Conservation (phyloP, 495 filamentous ascomycete genomes). For the Penicillium samsonianum region DNA sequence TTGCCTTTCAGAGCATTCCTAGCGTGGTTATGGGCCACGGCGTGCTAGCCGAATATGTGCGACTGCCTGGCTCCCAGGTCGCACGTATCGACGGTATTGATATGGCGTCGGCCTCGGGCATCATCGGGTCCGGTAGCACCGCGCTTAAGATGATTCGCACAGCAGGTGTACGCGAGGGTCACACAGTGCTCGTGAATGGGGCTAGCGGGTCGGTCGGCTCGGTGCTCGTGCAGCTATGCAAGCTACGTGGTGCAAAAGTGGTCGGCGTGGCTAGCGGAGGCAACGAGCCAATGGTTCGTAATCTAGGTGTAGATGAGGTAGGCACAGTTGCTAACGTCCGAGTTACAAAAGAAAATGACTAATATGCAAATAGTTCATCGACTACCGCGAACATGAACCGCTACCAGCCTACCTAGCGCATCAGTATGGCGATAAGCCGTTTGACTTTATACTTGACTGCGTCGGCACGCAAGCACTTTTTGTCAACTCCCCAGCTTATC, state of each 20-base stretch:
- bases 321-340: background rate
- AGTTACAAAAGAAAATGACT: conserved; percentile 3
- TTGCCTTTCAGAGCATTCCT: conserved; percentile 21
- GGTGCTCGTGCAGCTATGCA: conserved; percentile 28
- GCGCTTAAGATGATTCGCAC: conserved; percentile 29
- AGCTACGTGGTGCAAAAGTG: conserved; percentile 25
- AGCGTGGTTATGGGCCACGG: conserved; percentile 14
- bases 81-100: conserved; percentile 16
- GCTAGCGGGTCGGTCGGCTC: conserved; percentile 30
- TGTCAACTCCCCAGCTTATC: conserved; percentile 30
- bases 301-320: conserved; percentile 29
- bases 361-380: conserved; percentile 32
- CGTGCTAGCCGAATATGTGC: conserved; percentile 24
- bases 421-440: conserved; percentile 28
- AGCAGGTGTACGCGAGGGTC: conserved; percentile 28
- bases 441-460: conserved; percentile 44
- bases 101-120: conserved; percentile 29
- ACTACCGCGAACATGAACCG: conserved; percentile 30
- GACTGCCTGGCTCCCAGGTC: conserved; percentile 17
- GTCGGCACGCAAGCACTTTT: conserved; percentile 38
- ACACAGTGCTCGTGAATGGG: conserved; percentile 28
- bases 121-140: conserved; percentile 23
- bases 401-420: conserved; percentile 28
- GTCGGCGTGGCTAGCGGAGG: conserved; percentile 30
- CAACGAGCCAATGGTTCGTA: conserved; percentile 28